These are phyloP conservation scores for Marasmius oreades DNA, from an alignment of 1,284 basidiomycete species.

Conservation along the genomic window DNA sequence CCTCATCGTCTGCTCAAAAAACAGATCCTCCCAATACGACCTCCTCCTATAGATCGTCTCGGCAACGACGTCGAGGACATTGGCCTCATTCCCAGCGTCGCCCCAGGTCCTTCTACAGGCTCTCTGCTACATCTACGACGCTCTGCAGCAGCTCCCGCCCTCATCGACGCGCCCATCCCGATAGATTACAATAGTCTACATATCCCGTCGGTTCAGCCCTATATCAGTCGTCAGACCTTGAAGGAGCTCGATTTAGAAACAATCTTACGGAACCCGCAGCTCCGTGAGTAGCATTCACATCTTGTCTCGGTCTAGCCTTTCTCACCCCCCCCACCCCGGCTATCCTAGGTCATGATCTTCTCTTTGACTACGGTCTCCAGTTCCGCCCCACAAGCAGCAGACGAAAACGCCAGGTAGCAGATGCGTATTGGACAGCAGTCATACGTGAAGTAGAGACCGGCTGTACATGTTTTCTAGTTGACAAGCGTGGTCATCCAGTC, in stretches of 20 bases:
- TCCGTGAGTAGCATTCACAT: conserved; percentile 54
- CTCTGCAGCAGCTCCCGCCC: conserved; percentile 20
- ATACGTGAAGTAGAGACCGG: conserved; percentile 74
- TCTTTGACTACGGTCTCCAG: conserved; percentile 79
- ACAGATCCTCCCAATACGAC: conserved; percentile 20
- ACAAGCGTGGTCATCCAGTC: conserved; percentile 49
- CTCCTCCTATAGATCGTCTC: conserved; percentile 31
- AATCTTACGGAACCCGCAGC: conserved; percentile 86
- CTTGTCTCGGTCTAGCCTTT: conserved; percentile 14
- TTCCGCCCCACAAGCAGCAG: conserved; percentile 70
- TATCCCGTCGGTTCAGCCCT: conserved; percentile 68
- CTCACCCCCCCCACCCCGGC: conserved; percentile 15
- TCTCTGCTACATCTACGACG: conserved; percentile 31
- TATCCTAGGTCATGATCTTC: conserved; percentile 83
- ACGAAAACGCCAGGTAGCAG: conserved; percentile 71
- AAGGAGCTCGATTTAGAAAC: conserved; percentile 83
- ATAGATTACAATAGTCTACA: conserved; percentile 55
- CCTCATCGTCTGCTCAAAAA: conserved; percentile 9
- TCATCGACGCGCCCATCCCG: conserved; percentile 31
- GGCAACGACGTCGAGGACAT: conserved; percentile 50
- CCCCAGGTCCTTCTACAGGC: conserved; percentile 44
- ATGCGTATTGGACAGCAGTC: conserved; percentile 85
- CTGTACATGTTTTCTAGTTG: conserved; percentile 84
- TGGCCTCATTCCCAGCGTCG: conserved; percentile 42
- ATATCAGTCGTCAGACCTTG: conserved; percentile 81